Percentiles rank a stretch among this genome's conserved stretches.
Conservation (phyloP, 768 basidiomycete species). For the Pisolithus microcarpus region DNA sequence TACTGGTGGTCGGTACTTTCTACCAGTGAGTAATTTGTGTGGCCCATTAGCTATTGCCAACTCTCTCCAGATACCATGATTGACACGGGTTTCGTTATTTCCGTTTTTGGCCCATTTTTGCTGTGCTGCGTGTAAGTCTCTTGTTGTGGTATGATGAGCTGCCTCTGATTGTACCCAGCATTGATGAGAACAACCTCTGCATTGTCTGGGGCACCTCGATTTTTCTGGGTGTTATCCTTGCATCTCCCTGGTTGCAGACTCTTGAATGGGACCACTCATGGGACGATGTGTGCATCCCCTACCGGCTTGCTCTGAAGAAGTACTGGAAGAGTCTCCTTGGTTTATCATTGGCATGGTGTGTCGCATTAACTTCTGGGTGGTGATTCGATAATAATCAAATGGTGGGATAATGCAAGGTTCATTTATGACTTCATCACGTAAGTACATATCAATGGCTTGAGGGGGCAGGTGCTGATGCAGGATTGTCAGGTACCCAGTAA, state of each 20-base stretch:
- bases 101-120: slow-evolving; percentile 77
- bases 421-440: slow-evolving; percentile 77
- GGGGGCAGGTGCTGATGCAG: neutral
- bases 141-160: slow-evolving; percentile 4
- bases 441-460: slow-evolving; percentile 16
- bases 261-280: slow-evolving; percentile 74
- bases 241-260: slow-evolving; percentile 65
- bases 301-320: slow-evolving; percentile 64
- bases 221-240: slow-evolving; percentile 78
- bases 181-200: neutral
- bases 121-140: slow-evolving; percentile 74
- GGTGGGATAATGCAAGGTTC: slow-evolving; percentile 38
- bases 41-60: neutral
- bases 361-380: neutral
- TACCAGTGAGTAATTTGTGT: slow-evolving; percentile 54
- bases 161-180: neutral
- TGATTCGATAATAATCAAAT: neutral
- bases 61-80: slow-evolving; percentile 65
- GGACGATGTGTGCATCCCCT: slow-evolving; percentile 56
- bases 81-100: slow-evolving; percentile 72
- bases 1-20: slow-evolving; percentile 83
- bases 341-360: slow-evolving; percentile 67
- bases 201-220: slow-evolving; percentile 62
- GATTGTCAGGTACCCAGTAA: slow-evolving; percentile 51
- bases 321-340: slow-evolving; percentile 72